phyloP scores from a whole-genome alignment of 2,329 filamentous ascomycete species.

The Aspergillus cejpii region DNA sequence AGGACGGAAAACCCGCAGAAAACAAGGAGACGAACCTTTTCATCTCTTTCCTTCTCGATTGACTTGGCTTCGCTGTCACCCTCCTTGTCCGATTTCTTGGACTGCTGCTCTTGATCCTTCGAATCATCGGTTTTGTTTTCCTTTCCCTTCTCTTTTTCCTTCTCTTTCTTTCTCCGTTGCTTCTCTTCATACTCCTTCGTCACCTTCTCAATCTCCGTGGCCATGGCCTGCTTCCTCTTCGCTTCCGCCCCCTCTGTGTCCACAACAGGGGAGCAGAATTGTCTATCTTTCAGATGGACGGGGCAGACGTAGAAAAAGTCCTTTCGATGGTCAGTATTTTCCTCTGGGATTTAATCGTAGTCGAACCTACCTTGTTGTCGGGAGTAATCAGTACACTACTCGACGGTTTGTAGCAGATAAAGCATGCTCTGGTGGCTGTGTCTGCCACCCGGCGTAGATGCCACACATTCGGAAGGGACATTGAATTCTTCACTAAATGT shows the following conservation, averaged over 20 bases:
- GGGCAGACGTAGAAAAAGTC: slow-evolving; percentile 92
- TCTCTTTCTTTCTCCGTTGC: slow-evolving; percentile 62
- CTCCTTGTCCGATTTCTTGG: slow-evolving; percentile 41
- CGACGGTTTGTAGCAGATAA: slow-evolving; percentile 85
- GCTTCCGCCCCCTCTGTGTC: slow-evolving; percentile 39
- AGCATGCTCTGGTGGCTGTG: slow-evolving; percentile 72
- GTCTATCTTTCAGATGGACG: slow-evolving; percentile 70
- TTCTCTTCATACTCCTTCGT: slow-evolving; percentile 64
- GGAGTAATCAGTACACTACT: slow-evolving; percentile 81
- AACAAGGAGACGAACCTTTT: slow-evolving; percentile 42
- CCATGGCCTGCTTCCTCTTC: slow-evolving; percentile 40
- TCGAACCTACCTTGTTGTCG: slow-evolving; percentile 71
- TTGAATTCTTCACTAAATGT: slow-evolving; percentile 3
- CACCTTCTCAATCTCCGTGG: slow-evolving; percentile 42
- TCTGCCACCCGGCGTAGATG: slow-evolving; percentile 82
- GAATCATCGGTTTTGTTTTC: slow-evolving; percentile 43
- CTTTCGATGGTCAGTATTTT: slow-evolving; percentile 34
- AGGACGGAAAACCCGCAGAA: slow-evolving; percentile 4
- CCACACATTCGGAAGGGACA: slow-evolving; percentile 65
- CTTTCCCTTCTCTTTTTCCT: slow-evolving; percentile 50
- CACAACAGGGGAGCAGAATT: slow-evolving; percentile 62
- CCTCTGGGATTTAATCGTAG: too few relatives aligned
- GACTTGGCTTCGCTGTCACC: slow-evolving; percentile 37
- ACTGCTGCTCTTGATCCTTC: slow-evolving; percentile 45
- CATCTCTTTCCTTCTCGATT: slow-evolving; percentile 45